Evolutionary conservation across 2,329 filamentous ascomycete species (phyloP), one percentile per base, ranked within the genome.

Genomic region (Rhynchosporium agropyri): DNA sequence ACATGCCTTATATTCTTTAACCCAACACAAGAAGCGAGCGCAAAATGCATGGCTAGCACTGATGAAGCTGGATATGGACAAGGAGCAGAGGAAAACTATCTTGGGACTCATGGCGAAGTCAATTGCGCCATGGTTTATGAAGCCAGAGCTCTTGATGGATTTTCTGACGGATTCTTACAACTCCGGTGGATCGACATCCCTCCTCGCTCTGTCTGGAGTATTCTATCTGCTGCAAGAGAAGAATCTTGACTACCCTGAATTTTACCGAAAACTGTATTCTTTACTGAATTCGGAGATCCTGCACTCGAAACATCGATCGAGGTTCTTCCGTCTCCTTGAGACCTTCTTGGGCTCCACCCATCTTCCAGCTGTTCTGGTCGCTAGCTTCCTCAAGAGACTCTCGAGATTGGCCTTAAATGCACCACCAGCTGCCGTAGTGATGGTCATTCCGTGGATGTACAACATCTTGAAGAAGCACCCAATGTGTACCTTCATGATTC

Each of bases 81-180:
- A 88, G 66, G 84, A 89, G 15, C 89, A 96, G 74, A 88, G 90
- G 58, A 98, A 98, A 75, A 80, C 81, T 55, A 82, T 97, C 2
- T 81, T 99, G 54, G 83, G 85, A 64, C 83, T 89, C 65, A 89
- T 96, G 77, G 87, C 91, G 1, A 84, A 85, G 48, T 87, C 87
- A 40, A 91, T 97, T 69, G 89, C 90, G 29, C 93, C 94, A 0
- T 96, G 92, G 90, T 97, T 98, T 77, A 84, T 82, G 54, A 90
- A 92, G 65, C 89, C 92, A 1, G 94, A 98, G 73, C 82, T 96
- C 46, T 83, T 99, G 40, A 92, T 97, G 82, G 95, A 99, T 78
- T 99, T 98, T 76, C 79, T 99, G 61, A 97, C 92, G n/a, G 91
- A 95, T 77, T 96, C 89, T 36, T 98, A 96, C 79, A 84, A 97